These are phyloP conservation scores for Agaricus subrufescens DNA, from an alignment of 768 basidiomycete genomes.

Conservation along the genomic window DNA sequence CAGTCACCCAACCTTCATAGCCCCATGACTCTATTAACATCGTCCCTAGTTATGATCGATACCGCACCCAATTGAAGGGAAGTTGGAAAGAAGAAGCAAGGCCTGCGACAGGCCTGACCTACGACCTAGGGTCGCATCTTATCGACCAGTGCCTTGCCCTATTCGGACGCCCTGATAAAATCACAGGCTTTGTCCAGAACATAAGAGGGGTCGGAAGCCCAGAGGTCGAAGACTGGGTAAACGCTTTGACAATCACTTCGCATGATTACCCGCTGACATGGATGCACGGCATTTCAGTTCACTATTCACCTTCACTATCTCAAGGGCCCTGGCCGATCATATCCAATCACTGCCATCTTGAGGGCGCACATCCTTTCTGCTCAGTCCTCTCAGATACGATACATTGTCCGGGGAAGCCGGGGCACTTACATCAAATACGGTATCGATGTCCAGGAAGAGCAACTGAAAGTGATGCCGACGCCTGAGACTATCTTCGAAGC, in stretches of 20 bases:
- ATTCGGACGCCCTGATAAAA: conserved; percentile 66
- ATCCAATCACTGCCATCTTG: conserved; percentile 63
- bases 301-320: conserved; percentile 50
- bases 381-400: conserved; percentile 63
- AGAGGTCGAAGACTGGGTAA: conserved; percentile 62
- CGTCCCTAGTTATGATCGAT: conserved; percentile 63
- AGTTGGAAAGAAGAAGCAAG: conserved; percentile 76
- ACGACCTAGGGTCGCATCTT: conserved; percentile 77
- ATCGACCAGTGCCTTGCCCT: conserved; percentile 74
- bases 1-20: conserved; percentile 16
- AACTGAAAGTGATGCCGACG: conserved; percentile 53
- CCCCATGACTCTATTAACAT: not conserved
- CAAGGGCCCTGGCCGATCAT: conserved; percentile 30
- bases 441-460: conserved; percentile 75
- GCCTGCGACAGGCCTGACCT: conserved; percentile 62
- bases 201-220: conserved; percentile 59
- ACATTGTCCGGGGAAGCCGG: conserved; percentile 62
- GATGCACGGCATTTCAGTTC: conserved; percentile 29
- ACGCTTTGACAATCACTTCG: conserved; percentile 14
- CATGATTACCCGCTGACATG: not conserved
- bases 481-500: conserved; percentile 40
- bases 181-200: conserved; percentile 72
- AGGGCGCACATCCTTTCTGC: conserved; percentile 69
- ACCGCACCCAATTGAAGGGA: conserved; percentile 56
- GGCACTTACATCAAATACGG: conserved; percentile 76